phyloP scores from a whole-genome alignment of 2,329 filamentous ascomycete species.

The Phaeosphaeriaceae sp. region DNA sequence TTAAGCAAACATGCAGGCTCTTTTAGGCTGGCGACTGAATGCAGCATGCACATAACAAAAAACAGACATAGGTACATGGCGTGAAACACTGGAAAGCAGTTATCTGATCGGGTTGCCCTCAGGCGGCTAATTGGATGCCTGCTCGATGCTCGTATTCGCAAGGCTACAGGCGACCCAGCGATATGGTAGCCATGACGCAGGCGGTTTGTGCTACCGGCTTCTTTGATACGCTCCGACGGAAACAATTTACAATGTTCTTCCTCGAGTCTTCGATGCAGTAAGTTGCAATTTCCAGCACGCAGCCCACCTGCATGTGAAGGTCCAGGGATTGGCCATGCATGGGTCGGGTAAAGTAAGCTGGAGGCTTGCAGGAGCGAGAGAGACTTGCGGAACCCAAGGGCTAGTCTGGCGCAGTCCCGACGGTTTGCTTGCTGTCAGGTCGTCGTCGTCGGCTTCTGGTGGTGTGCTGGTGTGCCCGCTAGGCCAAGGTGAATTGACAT shows the following conservation, averaged over 20 bases:
- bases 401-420: constrained; percentile 2
- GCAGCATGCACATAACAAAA: constrained; percentile 4
- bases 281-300: not conserved
- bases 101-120: not conserved
- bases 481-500: constrained; percentile 30
- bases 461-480: constrained; percentile 17
- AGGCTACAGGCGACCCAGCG: constrained; percentile 19
- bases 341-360: constrained; percentile 14
- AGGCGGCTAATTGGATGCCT: constrained; percentile 20
- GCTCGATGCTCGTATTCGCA: constrained; percentile 10
- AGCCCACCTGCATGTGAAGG: not conserved
- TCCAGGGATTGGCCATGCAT: not conserved
- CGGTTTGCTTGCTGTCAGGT: constrained; percentile 4
- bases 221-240: constrained; percentile 6
- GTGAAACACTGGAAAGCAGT: not conserved
- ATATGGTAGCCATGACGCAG: constrained; percentile 20
- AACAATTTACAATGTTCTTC: constrained; percentile 10
- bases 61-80: not conserved
- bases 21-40: constrained; percentile 15
- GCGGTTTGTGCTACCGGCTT: not conserved
- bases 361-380: not conserved
- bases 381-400: constrained; percentile 6
- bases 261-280: not conserved
- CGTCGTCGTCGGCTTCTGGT: constrained; percentile 6
- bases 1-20: not conserved